Conservation (phyloP, 2,329 filamentous ascomycete genomes). For the Penicillium sp. region DNA sequence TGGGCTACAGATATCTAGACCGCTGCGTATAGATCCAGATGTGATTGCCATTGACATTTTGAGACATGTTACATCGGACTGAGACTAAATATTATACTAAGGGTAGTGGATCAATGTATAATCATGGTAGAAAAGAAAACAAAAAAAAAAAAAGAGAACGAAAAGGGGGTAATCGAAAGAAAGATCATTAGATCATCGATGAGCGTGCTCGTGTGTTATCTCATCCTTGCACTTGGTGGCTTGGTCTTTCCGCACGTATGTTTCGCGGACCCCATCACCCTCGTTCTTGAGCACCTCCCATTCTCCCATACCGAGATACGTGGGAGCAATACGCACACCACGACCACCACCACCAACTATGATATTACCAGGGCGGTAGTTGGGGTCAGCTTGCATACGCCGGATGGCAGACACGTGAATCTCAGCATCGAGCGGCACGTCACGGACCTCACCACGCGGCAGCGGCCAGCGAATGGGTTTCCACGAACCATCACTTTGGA, state of each 20-base stretch:
- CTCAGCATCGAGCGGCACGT: slow-evolving; percentile 68
- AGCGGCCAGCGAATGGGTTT: slow-evolving; percentile 78
- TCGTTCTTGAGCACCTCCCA: slow-evolving; percentile 67
- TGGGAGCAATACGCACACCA: slow-evolving; percentile 62
- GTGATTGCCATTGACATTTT: neutral
- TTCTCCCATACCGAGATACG: slow-evolving; percentile 65
- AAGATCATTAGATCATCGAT: neutral
- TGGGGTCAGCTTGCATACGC: slow-evolving; percentile 63
- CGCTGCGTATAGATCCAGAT: slow-evolving; percentile 2
- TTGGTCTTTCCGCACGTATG: slow-evolving; percentile 55
- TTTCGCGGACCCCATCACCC: slow-evolving; percentile 69
- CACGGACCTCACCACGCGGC: slow-evolving; percentile 73
- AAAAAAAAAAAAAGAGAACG: neutral
- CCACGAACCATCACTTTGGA: slow-evolving; percentile 72
- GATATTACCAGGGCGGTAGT: slow-evolving; percentile 74
- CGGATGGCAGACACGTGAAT: slow-evolving; percentile 74
- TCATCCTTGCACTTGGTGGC: slow-evolving; percentile 31
- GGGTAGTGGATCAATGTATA: neutral
- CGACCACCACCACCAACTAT: slow-evolving; percentile 77
- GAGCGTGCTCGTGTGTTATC: slow-evolving; percentile 1
- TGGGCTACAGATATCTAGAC: slow-evolving; percentile 10
- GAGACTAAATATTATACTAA: slow-evolving; percentile 1
- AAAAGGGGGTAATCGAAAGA: neutral
- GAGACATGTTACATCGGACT: slow-evolving; percentile 1
- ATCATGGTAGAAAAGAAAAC: neutral